Percentiles rank a stretch among this genome's conserved stretches.
phyloP scores from a whole-genome alignment of 2,329 filamentous ascomycete species.

The Diaporthe citrichinensis region DNA sequence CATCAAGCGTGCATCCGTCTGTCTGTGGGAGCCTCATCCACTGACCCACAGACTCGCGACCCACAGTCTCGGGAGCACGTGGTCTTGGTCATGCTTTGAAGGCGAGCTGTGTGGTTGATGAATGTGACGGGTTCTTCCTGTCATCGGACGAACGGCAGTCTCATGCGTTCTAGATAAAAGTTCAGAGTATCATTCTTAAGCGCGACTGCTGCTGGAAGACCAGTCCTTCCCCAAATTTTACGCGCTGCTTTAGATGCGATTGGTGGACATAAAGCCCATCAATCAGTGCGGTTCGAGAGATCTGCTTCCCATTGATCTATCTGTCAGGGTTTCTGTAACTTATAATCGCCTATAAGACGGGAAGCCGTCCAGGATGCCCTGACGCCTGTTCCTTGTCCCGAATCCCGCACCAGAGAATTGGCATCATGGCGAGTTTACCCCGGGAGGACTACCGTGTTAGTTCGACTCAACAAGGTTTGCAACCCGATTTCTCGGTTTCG shows the following conservation, averaged over 20 bases:
- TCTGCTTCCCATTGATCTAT: slow-evolving; percentile 1
- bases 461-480: slow-evolving; percentile 6
- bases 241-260: slow-evolving; percentile 8
- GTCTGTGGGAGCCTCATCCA: not conserved
- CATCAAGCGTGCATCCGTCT: not conserved
- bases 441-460: not conserved
- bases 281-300: not conserved
- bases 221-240: not conserved
- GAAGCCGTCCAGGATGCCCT: not conserved
- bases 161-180: not conserved
- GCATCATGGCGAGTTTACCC: not conserved
- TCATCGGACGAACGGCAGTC: slow-evolving; percentile 20
- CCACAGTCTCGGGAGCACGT: too few relatives aligned
- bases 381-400: slow-evolving; percentile 2
- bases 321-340: slow-evolving; percentile 14
- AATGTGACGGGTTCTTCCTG: not conserved
- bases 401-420: slow-evolving; percentile 28
- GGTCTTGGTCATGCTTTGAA: not conserved
- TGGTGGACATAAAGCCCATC: slow-evolving; percentile 16
- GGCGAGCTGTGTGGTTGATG: not conserved
- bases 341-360: slow-evolving; percentile 16
- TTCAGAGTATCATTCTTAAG: not conserved
- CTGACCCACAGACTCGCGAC: not conserved
- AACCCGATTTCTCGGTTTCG: slow-evolving; percentile 16
- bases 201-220: not conserved